Percentiles rank a stretch among this genome's conserved stretches.
These are phyloP conservation scores for Fulvia fulva DNA, from an alignment of 2,329 filamentous ascomycete species.

Conservation along the genomic window DNA sequence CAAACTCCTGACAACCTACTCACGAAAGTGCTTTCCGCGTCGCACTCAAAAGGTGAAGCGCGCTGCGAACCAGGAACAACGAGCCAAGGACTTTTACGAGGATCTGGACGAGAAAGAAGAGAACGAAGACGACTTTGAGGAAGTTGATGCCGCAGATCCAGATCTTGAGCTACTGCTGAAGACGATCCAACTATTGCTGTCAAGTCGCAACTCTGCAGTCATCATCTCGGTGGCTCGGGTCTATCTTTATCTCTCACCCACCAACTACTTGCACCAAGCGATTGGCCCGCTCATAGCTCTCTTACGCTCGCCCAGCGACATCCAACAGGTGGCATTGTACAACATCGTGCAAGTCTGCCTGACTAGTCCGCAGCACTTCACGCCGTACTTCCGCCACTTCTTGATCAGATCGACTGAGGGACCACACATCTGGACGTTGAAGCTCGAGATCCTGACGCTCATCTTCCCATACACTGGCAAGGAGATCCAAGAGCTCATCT, in stretches of 20 bases:
- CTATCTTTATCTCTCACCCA: conserved; percentile 78
- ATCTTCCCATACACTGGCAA: conserved; percentile 79
- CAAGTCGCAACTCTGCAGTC: conserved; percentile 89
- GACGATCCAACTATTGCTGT: conserved; percentile 75
- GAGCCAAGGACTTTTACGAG: conserved; percentile 69
- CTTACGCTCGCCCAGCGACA: conserved; percentile 77
- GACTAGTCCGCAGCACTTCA: conserved; percentile 70
- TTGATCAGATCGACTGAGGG: conserved; percentile 76
- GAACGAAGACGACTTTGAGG: conserved; percentile 49
- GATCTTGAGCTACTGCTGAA: conserved; percentile 80
- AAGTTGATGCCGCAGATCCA: conserved; percentile 64
- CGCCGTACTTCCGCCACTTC: conserved; percentile 84
- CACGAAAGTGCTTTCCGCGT: conserved; percentile 79
- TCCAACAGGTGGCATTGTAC: conserved; percentile 84
- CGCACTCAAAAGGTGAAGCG: conserved; percentile 57
- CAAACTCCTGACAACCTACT: conserved; percentile 77
- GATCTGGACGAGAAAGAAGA: conserved; percentile 52
- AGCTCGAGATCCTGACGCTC: conserved; percentile 84
- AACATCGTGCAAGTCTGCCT: conserved; percentile 94
- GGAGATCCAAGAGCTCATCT: conserved; percentile 76
- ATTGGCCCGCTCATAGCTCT: conserved; percentile 84
- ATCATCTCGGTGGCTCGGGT: conserved; percentile 81
- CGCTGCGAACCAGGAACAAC: conserved; percentile 39
- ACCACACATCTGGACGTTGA: conserved; percentile 80
- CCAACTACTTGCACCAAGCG: conserved; percentile 68